phyloP scores from a whole-genome alignment of 768 basidiomycete species.

The Tulasnella sp. region DNA sequence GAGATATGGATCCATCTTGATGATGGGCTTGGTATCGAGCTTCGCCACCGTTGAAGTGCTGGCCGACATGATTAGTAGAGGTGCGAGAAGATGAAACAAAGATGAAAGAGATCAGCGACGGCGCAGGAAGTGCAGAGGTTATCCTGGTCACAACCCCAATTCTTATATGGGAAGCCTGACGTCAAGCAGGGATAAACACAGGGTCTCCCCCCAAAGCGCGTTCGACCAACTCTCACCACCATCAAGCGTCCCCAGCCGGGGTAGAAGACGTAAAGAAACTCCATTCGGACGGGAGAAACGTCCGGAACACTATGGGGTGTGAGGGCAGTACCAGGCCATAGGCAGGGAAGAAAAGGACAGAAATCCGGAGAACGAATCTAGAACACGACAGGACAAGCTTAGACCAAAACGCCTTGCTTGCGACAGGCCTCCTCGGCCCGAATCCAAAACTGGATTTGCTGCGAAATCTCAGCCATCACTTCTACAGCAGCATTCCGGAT shows the following conservation, averaged over 20 bases:
- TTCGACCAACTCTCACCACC: slow-evolving; percentile 15
- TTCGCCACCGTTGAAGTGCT: slow-evolving; percentile 12
- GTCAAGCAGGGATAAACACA: slow-evolving; percentile 18
- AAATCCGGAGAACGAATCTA: slow-evolving; percentile 1
- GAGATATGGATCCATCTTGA: slow-evolving; percentile 73
- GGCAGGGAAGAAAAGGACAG: not conserved
- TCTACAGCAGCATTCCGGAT: slow-evolving; percentile 51
- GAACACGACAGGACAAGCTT: not conserved
- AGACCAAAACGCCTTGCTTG: slow-evolving; percentile 8
- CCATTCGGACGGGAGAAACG: slow-evolving; percentile 13
- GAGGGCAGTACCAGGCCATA: slow-evolving; percentile 3
- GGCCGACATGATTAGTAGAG: slow-evolving; percentile 3
- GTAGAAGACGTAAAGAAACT: slow-evolving; percentile 21
- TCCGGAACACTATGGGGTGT: not conserved
- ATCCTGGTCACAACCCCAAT: slow-evolving; percentile 18
- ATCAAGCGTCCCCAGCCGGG: slow-evolving; percentile 2
- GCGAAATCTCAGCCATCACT: slow-evolving; percentile 42
- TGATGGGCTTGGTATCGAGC: slow-evolving; percentile 59
- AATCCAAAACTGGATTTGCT: slow-evolving; percentile 53
- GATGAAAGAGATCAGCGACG: not conserved
- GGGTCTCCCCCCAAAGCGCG: slow-evolving; percentile 14
- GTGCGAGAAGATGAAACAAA: not conserved
- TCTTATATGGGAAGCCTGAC: slow-evolving; percentile 21
- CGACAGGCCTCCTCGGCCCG: slow-evolving; percentile 47
- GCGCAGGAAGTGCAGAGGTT: slow-evolving; percentile 14